Evolutionary conservation across 78 protist species (phyloP), one percentile per base, ranked within the genome.

Genomic region (Dictyostelium intermedium): DNA sequence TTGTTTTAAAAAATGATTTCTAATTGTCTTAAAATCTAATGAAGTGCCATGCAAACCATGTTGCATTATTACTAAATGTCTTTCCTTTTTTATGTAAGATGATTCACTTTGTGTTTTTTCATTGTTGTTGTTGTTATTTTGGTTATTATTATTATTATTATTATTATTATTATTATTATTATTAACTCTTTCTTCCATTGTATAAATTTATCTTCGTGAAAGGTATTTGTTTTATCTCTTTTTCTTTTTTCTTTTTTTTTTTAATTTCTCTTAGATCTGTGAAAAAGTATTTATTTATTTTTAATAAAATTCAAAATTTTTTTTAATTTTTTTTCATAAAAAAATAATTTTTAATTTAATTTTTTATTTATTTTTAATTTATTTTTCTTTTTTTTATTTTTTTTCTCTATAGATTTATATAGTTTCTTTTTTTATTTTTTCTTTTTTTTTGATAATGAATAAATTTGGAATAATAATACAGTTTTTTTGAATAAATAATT

Each of bases 11-110:
- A 81, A 81, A 23, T 27, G 41, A 1, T 10, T 39, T 32, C 20
- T 56, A 14, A 81, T 81, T 16, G 25, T 7, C 11, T 81, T 14
- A 34, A 81, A 81, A 56, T 81, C 85, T 10, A 16, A 18, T 27
- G n/a, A 20, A 0, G 43, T 10, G 2, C 74, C 85, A 81, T 81
- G 69, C 5, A 81, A 20, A 13, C 85, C 85, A 81, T 81, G 85
- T 56, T 81, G 85, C 73, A 81, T 56, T 14, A 81, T 23, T 25
- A 81, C 25, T 11, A 81, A 53, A 34, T 81, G 85, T 50, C 2
- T 50, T 50, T 50, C 61, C 16, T 50, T 50, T 16, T 50, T 41
- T 43, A 16, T 16, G 16, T 11, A 16, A 10, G 61, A 16, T 13
- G 20, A 16, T 50, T 50, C n/a, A 16, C 16, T 50, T 50, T 50